Base-by-base conservation (phyloP, 352 stramenopile genomes). In the Globisporangium sylvaticum region DNA sequence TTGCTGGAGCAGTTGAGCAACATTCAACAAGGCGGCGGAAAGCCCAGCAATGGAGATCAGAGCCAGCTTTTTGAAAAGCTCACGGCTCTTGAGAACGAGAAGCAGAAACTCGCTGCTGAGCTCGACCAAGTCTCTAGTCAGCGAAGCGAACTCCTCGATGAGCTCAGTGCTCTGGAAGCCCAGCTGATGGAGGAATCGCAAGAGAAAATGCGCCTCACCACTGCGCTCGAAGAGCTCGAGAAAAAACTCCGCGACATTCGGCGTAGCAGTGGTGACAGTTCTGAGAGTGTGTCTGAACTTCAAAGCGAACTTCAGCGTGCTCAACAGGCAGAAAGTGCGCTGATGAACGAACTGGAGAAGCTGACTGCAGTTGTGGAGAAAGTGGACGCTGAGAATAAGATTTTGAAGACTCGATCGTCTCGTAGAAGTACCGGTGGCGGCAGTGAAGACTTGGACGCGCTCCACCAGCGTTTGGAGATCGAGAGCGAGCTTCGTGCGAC, bases 161-260 rank as follows among this genome's bases (percentile, higher is more conserved):
- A 85, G 44, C 76, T 85, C 53, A 71, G 66, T n/a, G 72, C 75
- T 31, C 62, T 88, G 8, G 77, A 85, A 65, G 60, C 64, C 8
- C 76, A 86, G 57, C 55, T 88, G 58, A 86, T 86, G 77, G 64
- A 81, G 66, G 68, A 82, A 55, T 85, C 79, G 4, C 57, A 81
- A 56, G 78, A 85, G 50, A 88, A 83, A 61, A 37, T 68, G 34
- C 34, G 32, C 15, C 66, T 71, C 12, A 66, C 50, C 9, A 56
- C 42, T 27, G 59, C 66, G 5, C 46, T 59, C 50, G 66, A 71
- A 6, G 66, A 55, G 32, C 59, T 67, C 14, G 66, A 71, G 53
- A 42, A 48, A 25, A 60, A 64, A 42, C 54, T 67, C 18, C 59
- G 53, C 10, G 52, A 71, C 24, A 22, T 46, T n/a, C 55, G 31